These are phyloP conservation scores for Calonectria multiphialidica DNA, from an alignment of 2,329 filamentous ascomycete genomes.

Conservation along the genomic window DNA sequence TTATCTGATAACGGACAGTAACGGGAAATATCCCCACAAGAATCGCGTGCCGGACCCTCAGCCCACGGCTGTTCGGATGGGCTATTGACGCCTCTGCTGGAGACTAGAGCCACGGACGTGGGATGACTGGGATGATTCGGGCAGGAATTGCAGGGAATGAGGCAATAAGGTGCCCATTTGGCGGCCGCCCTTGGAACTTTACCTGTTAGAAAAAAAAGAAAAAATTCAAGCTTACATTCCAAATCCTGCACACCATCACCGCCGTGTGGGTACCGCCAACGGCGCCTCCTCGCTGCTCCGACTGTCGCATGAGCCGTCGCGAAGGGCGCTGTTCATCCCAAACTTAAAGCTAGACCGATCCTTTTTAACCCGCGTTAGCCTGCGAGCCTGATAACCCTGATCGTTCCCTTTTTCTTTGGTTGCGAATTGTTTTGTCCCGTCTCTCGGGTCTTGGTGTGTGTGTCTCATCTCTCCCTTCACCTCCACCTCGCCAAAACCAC, in stretches of 20 bases:
- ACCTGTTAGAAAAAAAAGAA: background rate
- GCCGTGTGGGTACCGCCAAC: background rate
- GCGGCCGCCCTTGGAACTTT: background rate
- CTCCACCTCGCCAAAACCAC: too few relatives aligned
- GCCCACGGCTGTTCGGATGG: conserved; percentile 24
- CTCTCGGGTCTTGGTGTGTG: too few relatives aligned
- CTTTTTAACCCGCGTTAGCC: background rate
- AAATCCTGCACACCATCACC: background rate
- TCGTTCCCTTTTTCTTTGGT: background rate
- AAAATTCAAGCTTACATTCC: conserved; percentile 14
- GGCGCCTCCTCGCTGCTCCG: background rate
- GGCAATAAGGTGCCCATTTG: conserved; percentile 1
- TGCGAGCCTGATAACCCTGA: background rate
- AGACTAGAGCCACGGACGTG: background rate
- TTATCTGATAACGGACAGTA: conserved; percentile 25
- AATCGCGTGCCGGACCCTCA: conserved; percentile 9
- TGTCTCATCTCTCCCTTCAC: background rate
- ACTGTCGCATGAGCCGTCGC: background rate
- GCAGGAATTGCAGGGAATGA: background rate
- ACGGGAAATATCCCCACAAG: conserved; percentile 4
- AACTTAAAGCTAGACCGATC: background rate
- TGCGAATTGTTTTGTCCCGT: too few relatives aligned
- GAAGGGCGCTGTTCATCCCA: background rate
- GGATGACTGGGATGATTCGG: conserved; percentile 9
- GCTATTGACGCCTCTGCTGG: conserved; percentile 15